Percentiles rank a stretch among this genome's conserved stretches.
phyloP scores from a whole-genome alignment of 768 basidiomycete species.

The Piloderma croceum region DNA sequence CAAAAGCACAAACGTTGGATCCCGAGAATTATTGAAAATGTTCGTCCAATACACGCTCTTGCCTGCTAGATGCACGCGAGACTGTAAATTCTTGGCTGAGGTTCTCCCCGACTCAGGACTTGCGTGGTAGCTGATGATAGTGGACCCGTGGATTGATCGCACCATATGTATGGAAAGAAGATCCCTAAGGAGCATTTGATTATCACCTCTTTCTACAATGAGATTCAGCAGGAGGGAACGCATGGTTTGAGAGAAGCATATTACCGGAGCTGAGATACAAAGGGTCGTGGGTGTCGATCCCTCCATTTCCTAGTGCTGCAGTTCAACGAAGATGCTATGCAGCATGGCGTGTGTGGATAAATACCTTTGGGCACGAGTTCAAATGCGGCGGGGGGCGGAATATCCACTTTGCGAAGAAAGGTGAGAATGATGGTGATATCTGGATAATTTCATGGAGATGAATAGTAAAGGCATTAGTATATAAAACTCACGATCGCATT shows the following conservation, averaged over 20 bases:
- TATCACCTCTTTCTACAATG: no score
- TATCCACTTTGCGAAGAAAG: slow-evolving; percentile 35
- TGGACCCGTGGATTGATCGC: slow-evolving; percentile 28
- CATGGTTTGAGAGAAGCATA: slow-evolving; percentile 31
- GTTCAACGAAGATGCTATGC: background rate
- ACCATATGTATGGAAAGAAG: slow-evolving; percentile 53
- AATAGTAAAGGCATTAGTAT: background rate
- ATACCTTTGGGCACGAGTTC: background rate
- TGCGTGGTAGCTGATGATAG: slow-evolving; percentile 42
- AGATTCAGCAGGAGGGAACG: slow-evolving; percentile 36
- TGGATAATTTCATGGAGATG: slow-evolving; percentile 12
- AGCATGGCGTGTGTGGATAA: background rate
- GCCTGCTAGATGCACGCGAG: no score
- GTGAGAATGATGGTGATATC: slow-evolving; percentile 54
- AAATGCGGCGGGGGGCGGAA: background rate
- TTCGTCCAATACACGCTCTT: slow-evolving; percentile 44
- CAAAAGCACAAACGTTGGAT: slow-evolving; percentile 52
- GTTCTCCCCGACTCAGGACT: no score
- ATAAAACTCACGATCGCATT: slow-evolving; percentile 47
- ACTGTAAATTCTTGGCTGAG: no score
- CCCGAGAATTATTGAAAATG: slow-evolving; percentile 32
- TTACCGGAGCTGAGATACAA: no score
- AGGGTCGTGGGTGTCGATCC: slow-evolving; percentile 50
- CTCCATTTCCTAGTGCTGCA: slow-evolving; percentile 9
- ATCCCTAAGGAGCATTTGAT: no score